Evolutionary conservation across 768 basidiomycete species (phyloP).

Genomic region (Lactarius trivialis): DNA sequence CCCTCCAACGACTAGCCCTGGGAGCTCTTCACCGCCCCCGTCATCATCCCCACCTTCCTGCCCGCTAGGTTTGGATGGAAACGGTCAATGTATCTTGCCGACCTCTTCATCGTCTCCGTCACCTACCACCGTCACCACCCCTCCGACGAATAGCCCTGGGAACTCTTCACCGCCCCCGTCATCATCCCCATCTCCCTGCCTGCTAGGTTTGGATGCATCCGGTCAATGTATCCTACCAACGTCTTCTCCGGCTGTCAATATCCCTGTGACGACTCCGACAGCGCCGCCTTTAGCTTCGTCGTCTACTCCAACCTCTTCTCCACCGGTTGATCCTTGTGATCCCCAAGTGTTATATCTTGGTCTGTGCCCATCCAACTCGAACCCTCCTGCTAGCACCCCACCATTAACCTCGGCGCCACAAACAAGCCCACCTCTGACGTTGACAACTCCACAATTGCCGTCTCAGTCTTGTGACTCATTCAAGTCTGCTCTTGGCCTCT

Average conservation of each 20-base stretch:
- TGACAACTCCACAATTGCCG: slow-evolving; percentile 18
- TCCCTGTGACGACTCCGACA: not conserved
- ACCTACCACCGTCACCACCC: no score
- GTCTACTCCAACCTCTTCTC: slow-evolving; percentile 2
- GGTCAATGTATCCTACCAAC: slow-evolving; percentile 2
- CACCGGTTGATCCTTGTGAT: slow-evolving; percentile 9
- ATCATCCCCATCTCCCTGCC: slow-evolving; percentile 8
- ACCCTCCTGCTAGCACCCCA: not conserved
- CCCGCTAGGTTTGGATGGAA: not conserved
- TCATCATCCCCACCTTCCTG: slow-evolving; percentile 11
- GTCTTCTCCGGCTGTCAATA: not conserved
- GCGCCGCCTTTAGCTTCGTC: not conserved
- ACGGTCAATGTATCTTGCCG: slow-evolving; percentile 6
- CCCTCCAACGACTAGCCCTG: not conserved
- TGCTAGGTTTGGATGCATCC: not conserved
- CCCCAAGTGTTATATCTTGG: slow-evolving; percentile 25
- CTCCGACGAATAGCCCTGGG: not conserved
- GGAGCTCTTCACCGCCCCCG: slow-evolving; percentile 2
- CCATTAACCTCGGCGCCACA: not conserved
- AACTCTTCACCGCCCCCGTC: slow-evolving; percentile 4
- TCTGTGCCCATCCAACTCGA: slow-evolving; percentile 11
- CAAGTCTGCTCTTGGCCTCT: not conserved
- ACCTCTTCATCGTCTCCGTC: no score
- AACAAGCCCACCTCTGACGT: not conserved
- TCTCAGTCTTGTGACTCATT: not conserved